These are phyloP conservation scores for Knoxia roxburghii DNA, from an alignment of 257 asterid species.

Conservation along the genomic window DNA sequence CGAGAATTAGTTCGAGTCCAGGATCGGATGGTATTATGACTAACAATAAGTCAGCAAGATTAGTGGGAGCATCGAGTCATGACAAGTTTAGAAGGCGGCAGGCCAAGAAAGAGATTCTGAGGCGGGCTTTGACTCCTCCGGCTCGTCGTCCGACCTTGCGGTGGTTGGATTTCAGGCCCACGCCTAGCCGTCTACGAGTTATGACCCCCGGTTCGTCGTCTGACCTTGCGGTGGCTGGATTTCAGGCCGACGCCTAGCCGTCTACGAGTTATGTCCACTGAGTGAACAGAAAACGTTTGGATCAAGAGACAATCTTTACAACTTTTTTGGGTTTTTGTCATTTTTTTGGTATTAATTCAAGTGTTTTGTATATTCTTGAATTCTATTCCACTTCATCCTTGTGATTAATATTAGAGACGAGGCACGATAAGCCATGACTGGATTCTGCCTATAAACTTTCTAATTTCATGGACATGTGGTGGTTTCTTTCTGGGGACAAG, in stretches of 20 bases:
- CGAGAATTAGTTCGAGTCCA: no score
- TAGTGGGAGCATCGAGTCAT: background rate
- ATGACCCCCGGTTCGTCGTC: slow-evolving; percentile 48
- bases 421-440: no score
- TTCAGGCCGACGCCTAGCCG: slow-evolving; percentile 65
- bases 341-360: no score
- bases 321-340: no score
- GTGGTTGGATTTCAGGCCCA: slow-evolving; percentile 63
- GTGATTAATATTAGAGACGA: no score
- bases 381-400: background rate
- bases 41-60: no score
- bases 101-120: slow-evolving; percentile 50
- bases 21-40: no score
- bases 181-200: no score
- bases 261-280: slow-evolving; percentile 38
- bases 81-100: slow-evolving; percentile 23
- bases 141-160: slow-evolving; percentile 39
- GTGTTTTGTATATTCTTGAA: slow-evolving; percentile 3
- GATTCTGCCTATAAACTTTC: no score
- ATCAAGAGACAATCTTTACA: no score
- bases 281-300: slow-evolving; percentile 8
- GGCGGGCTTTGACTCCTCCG: slow-evolving; percentile 61
- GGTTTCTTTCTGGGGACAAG: no score
- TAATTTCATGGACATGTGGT: no score
- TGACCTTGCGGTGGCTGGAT: slow-evolving; percentile 53